These are phyloP conservation scores for Tulasnella sp. DNA, from an alignment of 768 basidiomycete species.

Conservation along the genomic window DNA sequence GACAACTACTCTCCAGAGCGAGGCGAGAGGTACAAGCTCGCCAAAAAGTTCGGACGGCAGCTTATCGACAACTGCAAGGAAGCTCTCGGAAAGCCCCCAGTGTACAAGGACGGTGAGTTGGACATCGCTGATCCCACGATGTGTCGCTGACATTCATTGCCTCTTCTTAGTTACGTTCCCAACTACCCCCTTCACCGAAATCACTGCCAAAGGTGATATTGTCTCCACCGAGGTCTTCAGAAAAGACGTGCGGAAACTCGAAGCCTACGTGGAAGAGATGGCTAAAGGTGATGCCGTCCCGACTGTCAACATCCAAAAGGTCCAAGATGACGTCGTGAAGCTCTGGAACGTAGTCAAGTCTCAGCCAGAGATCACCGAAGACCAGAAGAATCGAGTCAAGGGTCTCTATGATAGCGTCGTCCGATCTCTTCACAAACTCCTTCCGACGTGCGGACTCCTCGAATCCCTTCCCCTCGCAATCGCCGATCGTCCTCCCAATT, in stretches of 20 bases:
- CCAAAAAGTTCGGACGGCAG: slow-evolving; percentile 94
- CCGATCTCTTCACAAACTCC: slow-evolving; percentile 78
- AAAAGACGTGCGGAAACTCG: slow-evolving; percentile 92
- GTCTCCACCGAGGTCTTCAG: slow-evolving; percentile 91
- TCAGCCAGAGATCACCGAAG: slow-evolving; percentile 92
- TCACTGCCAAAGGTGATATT: slow-evolving; percentile 89
- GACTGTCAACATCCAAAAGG: slow-evolving; percentile 90
- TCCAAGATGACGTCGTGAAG: slow-evolving; percentile 93
- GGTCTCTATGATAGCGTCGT: slow-evolving; percentile 95
- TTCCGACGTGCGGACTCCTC: slow-evolving; percentile 46
- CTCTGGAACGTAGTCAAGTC: slow-evolving; percentile 96
- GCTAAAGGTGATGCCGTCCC: slow-evolving; percentile 86
- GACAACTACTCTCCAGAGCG: slow-evolving; percentile 68
- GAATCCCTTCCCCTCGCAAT: slow-evolving; percentile 41
- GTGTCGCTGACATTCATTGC: slow-evolving; percentile 7
- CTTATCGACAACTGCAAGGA: slow-evolving; percentile 89
- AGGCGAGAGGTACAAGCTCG: slow-evolving; percentile 87
- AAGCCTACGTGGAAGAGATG: slow-evolving; percentile 98
- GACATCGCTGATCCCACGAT: background rate
- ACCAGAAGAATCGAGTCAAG: slow-evolving; percentile 96
- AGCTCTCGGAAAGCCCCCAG: slow-evolving; percentile 68
- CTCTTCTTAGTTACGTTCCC: slow-evolving; percentile 80
- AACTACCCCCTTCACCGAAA: slow-evolving; percentile 90
- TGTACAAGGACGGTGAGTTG: slow-evolving; percentile 86
- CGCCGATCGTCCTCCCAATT: slow-evolving; percentile 95